Conservation (phyloP, 495 filamentous ascomycete genomes). For the Apodospora peruviana region DNA sequence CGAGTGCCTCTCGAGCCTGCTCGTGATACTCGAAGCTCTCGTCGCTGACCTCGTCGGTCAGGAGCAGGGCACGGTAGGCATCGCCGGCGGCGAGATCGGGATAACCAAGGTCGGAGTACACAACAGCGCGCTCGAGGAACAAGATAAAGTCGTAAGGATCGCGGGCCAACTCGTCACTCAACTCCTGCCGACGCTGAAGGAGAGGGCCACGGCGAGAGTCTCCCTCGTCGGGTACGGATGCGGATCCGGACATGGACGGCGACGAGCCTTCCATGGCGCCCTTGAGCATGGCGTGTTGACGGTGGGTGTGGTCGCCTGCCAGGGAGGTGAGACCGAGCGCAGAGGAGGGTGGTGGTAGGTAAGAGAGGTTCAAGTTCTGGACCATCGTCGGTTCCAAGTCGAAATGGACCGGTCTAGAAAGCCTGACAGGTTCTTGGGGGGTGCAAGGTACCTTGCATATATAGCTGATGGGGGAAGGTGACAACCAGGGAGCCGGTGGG, state of each 20-base stretch:
- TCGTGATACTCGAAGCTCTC: constrained; percentile 63
- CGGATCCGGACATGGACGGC: constrained; percentile 2
- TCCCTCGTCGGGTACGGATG: constrained; percentile 21
- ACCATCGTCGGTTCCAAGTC: constrained; percentile 6
- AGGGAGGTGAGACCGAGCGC: constrained; percentile 3
- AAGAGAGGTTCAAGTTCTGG: not conserved
- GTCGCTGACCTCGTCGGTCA: constrained; percentile 74
- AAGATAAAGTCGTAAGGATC: constrained; percentile 73
- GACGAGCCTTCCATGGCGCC: constrained; percentile 34
- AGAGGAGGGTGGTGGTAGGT: not conserved
- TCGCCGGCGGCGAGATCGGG: constrained; percentile 87
- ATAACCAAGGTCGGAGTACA: constrained; percentile 72
- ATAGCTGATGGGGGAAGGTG: too few species aligned
- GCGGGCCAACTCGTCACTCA: constrained; percentile 43
- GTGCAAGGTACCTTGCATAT: constrained; percentile 7
- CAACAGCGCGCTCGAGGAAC: constrained; percentile 65
- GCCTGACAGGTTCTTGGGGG: not conserved
- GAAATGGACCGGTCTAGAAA: constrained; percentile 20
- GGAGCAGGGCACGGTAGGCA: constrained; percentile 80
- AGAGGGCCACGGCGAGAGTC: constrained; percentile 32
- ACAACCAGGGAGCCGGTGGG: too few species aligned
- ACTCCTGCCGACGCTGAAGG: constrained; percentile 36
- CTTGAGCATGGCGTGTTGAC: not conserved
- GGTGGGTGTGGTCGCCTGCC: constrained; percentile 1
- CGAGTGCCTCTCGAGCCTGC: constrained; percentile 40